Base-by-base conservation (phyloP, 140 eudicot species). In the Artemisia princeps region DNA sequence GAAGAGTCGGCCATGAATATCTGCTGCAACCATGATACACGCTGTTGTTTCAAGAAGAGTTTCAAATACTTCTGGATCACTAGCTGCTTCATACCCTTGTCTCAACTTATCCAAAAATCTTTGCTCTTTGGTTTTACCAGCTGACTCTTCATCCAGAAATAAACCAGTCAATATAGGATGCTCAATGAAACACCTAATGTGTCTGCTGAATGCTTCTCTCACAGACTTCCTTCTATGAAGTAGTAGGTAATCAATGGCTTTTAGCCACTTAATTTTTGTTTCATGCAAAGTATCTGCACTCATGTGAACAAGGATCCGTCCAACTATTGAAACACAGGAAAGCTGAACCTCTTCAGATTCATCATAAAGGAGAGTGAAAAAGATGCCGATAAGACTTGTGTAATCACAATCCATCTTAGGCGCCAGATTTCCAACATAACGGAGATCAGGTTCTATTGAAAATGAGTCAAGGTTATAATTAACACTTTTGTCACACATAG, bases 281-380 rank as follows among this genome's bases (percentile, higher is more conserved):
- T 73, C 69, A 44, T 72, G 76, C 60, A 86, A 74, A 78, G 67
- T 64, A 30, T 74, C 78, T 26, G 76, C 63, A 66, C 81, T 72
- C 74, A 75, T 81, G 75, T 94, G 99, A 63, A 76, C 53, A 68
- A 94, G 88, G 62, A 88, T 68, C 71, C 90, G 82, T 12, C 69
- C 78, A 55, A 86, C 58, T 60, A 80, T 70, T 71, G 78, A 77
- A 72, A 86, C 84, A 67, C 88, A 76, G 5, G 90, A 78, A 66
- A 94, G 80, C 84, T 80, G 96, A 72, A 88, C 88, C 59, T 94
- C 99, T 82, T 84, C 96, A 59, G 94, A 84, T 60, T 84, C 95
- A 67, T 86, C 86, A 72, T 69, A 84, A 9, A 94, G 82, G 45
- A 94, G 86, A 58, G 68, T 72, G 78, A 94, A 82, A 80, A 94